Evolutionary conservation across 192 early-diverging fungal species (phyloP).

Genomic region (Neocallimastix lanati): DNA sequence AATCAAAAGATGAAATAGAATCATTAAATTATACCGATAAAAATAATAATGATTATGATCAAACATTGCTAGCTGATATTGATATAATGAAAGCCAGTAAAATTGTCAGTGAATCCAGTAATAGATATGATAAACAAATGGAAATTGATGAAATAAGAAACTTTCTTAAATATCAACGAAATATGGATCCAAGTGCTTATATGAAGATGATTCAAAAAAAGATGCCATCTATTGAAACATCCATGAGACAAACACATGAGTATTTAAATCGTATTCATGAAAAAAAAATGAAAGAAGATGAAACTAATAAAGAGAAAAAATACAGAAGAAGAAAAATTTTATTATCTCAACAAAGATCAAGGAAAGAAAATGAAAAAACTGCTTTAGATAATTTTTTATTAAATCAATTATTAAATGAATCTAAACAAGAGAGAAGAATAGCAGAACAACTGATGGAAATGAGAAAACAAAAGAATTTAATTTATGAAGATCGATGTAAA

Average conservation of each 20-base stretch:
- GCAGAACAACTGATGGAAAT: constrained; percentile 37
- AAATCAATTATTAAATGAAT: constrained; percentile 24
- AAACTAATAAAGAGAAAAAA: constrained; percentile 22
- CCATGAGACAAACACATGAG: not conserved
- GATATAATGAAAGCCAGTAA: not conserved
- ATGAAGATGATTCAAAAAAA: not conserved
- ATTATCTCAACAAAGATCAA: constrained; percentile 18
- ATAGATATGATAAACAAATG: not conserved
- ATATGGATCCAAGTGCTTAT: not conserved
- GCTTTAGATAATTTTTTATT: constrained; percentile 22
- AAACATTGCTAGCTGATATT: not conserved
- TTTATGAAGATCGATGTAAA: constrained; percentile 24
- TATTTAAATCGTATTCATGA: constrained; percentile 8
- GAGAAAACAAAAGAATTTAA: constrained; percentile 34
- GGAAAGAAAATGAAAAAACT: constrained; percentile 20
- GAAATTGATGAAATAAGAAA: not conserved
- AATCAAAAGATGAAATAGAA: not conserved
- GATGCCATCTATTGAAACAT: not conserved
- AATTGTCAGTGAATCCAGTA: not conserved
- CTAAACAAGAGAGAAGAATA: constrained; percentile 42
- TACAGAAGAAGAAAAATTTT: constrained; percentile 24
- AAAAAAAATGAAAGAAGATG: constrained; percentile 24
- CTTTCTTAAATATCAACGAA: not conserved
- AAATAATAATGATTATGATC: not conserved
- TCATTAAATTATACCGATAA: not conserved